Evolutionary conservation across 768 basidiomycete species (phyloP).

Genomic region (Serpula lacrymans): DNA sequence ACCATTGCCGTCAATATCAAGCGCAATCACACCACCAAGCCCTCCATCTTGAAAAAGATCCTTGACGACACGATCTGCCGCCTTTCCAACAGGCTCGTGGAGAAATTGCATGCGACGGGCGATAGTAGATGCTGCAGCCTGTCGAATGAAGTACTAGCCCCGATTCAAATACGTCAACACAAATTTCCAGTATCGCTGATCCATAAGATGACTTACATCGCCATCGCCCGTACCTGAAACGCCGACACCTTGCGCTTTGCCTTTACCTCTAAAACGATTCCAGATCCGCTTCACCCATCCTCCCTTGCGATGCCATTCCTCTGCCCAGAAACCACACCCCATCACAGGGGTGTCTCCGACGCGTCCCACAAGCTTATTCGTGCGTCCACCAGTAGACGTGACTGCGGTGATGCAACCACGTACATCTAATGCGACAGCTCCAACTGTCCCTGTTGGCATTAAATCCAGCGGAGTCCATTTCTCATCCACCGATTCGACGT

Average conservation of each 20-base stretch:
- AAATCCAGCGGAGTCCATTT: slow-evolving; percentile 41
- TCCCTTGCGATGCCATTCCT: slow-evolving; percentile 56
- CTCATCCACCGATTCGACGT: slow-evolving; percentile 11
- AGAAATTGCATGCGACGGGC: slow-evolving; percentile 63
- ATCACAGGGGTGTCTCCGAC: slow-evolving; percentile 81
- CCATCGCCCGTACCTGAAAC: slow-evolving; percentile 86
- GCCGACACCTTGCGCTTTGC: slow-evolving; percentile 48
- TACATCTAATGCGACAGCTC: slow-evolving; percentile 76
- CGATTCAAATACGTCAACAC: slow-evolving; percentile 4
- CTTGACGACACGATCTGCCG: slow-evolving; percentile 52
- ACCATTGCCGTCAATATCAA: slow-evolving; percentile 73
- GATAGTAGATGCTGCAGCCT: slow-evolving; percentile 61
- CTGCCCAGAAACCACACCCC: slow-evolving; percentile 83
- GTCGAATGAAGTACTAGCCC: slow-evolving; percentile 79
- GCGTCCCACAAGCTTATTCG: slow-evolving; percentile 80
- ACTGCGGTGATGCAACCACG: slow-evolving; percentile 68
- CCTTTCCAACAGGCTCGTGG: slow-evolving; percentile 52
- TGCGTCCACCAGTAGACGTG: slow-evolving; percentile 80
- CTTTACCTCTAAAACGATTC: slow-evolving; percentile 36
- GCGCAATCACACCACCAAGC: slow-evolving; percentile 69
- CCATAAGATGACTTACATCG: slow-evolving; percentile 48
- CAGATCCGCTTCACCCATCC: slow-evolving; percentile 33
- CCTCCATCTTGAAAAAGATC: slow-evolving; percentile 60
- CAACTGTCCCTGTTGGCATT: slow-evolving; percentile 76
- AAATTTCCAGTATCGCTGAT: slow-evolving; percentile 2